These are phyloP conservation scores for Dunaliella primolecta DNA, from an alignment of 139 green algal genomes.

Conservation along the genomic window DNA sequence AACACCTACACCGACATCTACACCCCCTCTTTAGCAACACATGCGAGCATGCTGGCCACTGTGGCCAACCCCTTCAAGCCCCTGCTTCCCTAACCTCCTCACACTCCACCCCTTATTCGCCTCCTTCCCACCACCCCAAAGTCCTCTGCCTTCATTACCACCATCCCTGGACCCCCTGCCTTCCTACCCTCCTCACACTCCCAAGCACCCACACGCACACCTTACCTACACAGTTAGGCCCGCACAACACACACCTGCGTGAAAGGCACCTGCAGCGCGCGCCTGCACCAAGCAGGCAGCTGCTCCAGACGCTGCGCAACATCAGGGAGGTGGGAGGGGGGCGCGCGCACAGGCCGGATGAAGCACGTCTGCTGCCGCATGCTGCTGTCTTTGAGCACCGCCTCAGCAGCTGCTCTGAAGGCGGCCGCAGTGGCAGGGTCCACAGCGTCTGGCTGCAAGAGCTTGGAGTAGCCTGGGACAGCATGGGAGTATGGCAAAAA, in stretches of 20 bases:
- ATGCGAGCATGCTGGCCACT: too few species aligned
- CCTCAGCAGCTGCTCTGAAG: not conserved
- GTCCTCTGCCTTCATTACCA: too few species aligned
- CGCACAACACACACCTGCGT: not conserved
- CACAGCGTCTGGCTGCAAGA: not conserved
- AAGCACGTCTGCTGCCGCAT: not conserved
- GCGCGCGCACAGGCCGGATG: conserved; percentile 4
- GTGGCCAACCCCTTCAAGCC: too few species aligned
- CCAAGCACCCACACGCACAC: not conserved
- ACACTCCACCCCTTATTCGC: too few species aligned
- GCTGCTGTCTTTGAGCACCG: conserved; percentile 2
- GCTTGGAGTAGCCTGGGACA: conserved; percentile 1
- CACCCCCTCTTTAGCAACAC: too few species aligned
- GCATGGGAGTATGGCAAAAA: not conserved
- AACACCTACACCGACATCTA: too few species aligned
- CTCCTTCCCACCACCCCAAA: too few species aligned
- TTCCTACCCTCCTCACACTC: too few species aligned
- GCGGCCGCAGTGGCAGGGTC: not conserved
- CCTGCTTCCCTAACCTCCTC: too few species aligned
- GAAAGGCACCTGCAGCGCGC: not conserved
- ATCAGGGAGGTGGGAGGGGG: not conserved
- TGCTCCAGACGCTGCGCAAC: not conserved
- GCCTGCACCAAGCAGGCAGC: not conserved
- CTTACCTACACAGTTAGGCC: not conserved
- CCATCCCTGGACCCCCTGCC: too few species aligned